Percentiles rank a stretch among this genome's conserved stretches.
phyloP scores from a whole-genome alignment of 2,329 filamentous ascomycete species.

The Arthrinium phaeospermum region DNA sequence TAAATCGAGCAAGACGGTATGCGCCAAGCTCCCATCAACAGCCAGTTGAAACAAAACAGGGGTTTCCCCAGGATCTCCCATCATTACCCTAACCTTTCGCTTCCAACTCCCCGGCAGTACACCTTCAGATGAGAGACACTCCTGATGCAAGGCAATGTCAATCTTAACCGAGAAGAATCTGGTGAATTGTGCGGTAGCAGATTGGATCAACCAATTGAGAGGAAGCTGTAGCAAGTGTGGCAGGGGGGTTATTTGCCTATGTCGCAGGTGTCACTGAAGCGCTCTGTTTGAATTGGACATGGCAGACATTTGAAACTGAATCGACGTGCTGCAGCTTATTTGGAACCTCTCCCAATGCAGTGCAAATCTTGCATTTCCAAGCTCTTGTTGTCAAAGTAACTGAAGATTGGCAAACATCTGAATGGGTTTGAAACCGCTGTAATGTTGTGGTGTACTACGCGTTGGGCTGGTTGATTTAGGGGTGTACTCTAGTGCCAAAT shows the following conservation, averaged over 20 bases:
- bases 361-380: neutral
- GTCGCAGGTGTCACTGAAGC: neutral
- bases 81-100: neutral
- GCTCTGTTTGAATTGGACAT: neutral
- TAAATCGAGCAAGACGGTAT: neutral
- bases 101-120: neutral
- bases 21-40: neutral
- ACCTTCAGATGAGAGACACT: neutral
- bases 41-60: too few relatives aligned
- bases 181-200: neutral
- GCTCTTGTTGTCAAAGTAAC: fast-evolving
- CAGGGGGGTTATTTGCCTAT: neutral
- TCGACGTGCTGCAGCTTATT: neutral
- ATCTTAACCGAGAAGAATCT: neutral
- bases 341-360: too few relatives aligned
- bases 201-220: neutral
- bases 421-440: neutral
- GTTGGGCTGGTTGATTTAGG: neutral
- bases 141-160: neutral
- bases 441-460: neutral
- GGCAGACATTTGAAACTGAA: neutral
- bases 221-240: neutral
- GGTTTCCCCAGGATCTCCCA: too few relatives aligned
- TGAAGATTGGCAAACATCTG: neutral
- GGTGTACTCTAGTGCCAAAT: neutral